A percentile compares a stretch with the other conserved stretches of the same genome.
These are phyloP conservation scores for Raffaelea ambrosiae DNA, from an alignment of 2,329 filamentous ascomycete species.

Conservation along the genomic window DNA sequence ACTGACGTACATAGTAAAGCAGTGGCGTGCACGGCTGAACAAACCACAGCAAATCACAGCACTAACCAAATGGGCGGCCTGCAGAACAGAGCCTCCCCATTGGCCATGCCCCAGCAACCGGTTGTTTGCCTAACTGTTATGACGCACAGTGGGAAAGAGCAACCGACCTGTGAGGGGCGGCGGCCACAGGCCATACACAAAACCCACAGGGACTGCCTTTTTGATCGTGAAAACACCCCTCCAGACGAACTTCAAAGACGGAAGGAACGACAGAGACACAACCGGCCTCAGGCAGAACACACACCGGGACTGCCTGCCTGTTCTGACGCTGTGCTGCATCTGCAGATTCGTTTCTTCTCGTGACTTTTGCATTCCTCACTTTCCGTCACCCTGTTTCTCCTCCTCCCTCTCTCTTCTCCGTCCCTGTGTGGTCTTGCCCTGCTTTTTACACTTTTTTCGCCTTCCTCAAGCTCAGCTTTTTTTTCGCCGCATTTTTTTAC, in stretches of 20 bases:
- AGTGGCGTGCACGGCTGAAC: neutral
- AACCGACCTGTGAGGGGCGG: neutral
- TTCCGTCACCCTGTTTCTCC: neutral
- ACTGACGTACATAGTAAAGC: neutral
- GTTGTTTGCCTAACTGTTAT: conserved; percentile 4
- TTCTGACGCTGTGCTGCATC: neutral
- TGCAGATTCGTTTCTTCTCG: neutral
- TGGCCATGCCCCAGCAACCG: neutral
- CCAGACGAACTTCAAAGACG: neutral
- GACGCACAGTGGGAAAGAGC: conserved; percentile 2
- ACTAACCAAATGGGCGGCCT: neutral
- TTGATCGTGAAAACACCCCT: too few species aligned
- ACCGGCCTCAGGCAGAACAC: neutral
- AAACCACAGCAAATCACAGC: neutral
- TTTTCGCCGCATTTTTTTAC: neutral
- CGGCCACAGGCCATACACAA: neutral
- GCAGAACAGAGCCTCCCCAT: neutral
- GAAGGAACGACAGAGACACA: neutral
- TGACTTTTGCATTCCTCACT: too few species aligned
- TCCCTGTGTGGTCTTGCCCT: neutral
- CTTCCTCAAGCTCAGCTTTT: neutral
- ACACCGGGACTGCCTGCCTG: neutral
- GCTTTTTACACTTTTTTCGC: neutral
- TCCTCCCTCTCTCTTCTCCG: neutral
- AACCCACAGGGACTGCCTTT: neutral